These are phyloP conservation scores for Taiwanofungus camphoratus DNA, from an alignment of 1,284 basidiomycete genomes.

Conservation along the genomic window DNA sequence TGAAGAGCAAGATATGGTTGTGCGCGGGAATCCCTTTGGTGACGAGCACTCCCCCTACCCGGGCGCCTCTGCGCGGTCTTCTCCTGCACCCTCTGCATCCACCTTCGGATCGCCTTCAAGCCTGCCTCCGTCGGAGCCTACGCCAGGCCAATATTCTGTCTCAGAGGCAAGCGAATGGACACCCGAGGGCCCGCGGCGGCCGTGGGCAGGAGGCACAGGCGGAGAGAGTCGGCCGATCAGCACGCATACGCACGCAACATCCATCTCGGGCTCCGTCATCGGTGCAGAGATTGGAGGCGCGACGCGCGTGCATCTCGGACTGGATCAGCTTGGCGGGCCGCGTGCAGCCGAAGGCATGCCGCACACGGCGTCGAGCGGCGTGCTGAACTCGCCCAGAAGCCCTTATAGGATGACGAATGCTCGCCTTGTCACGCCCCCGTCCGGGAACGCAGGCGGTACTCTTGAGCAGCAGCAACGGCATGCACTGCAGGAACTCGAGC, in stretches of 20 bases:
- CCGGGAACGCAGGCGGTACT: slow-evolving; percentile 26
- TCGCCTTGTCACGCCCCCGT: slow-evolving; percentile 43
- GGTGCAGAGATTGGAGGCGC: slow-evolving; percentile 54
- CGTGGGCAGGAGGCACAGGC: slow-evolving; percentile 34
- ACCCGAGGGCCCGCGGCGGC: slow-evolving; percentile 32
- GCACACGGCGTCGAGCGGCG: slow-evolving; percentile 24
- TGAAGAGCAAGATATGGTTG: slow-evolving; percentile 33
- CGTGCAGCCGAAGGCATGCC: slow-evolving; percentile 15
- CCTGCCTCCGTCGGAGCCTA: slow-evolving; percentile 18
- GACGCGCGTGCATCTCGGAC: slow-evolving; percentile 56
- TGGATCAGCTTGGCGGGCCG: slow-evolving; percentile 27
- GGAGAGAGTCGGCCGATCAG: slow-evolving; percentile 37
- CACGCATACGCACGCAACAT: slow-evolving; percentile 55
- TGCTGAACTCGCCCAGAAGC: slow-evolving; percentile 33
- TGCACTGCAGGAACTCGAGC: slow-evolving; percentile 46
- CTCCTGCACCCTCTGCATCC: slow-evolving; percentile 34
- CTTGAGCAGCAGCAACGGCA: slow-evolving; percentile 60
- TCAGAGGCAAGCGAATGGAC: no score
- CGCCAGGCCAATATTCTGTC: no score
- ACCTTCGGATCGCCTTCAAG: slow-evolving; percentile 34
- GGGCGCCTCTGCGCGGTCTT: slow-evolving; percentile 23
- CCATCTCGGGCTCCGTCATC: slow-evolving; percentile 49
- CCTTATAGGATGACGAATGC: slow-evolving; percentile 59
- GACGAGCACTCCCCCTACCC: slow-evolving; percentile 47
- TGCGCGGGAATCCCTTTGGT: slow-evolving; percentile 54